Base-by-base conservation (phyloP, 169 alveolate genomes). In the Neospora caninum region DNA sequence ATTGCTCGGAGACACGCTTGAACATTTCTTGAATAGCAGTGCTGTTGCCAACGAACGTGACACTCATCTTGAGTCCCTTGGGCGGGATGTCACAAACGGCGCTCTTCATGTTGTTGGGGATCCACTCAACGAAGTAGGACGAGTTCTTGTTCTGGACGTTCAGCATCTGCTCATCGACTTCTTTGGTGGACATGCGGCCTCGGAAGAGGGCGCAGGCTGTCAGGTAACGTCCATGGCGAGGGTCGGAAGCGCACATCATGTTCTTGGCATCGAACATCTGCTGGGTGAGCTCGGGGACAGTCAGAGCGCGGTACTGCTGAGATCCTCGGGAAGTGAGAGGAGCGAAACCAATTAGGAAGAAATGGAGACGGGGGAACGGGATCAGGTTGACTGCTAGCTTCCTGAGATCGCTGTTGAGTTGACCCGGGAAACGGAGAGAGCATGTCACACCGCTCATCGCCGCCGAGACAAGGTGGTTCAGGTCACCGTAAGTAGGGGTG, bases 191-290 rank as follows among this genome's bases (percentile, higher is more conserved):
- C 99, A 99, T 99, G 97, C 99, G 98, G 92, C 99, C 99, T 96
- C 99, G 98, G 99, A 99, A 99, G 97, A 99, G 97, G 80, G 99
- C 99, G 91, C 99, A 98, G 53, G 99, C 99, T 91, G 99, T 99
- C 94, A 99, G 98, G 97, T 99, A 99, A 96, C 99, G 98, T 88
- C 99, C 99, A 97, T 99, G 99, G 96, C 99, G 98, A 91, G 99
- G 99, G 97, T 99, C 99, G 64, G 99, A 98, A 70, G 99, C 99
- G 98, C 99, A 99, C 99, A 99, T 99, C 99, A 99, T 99, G 98
- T 99, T 99, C 97, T 99, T 97, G 94, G 99, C 99, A 94, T 99
- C 99, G 97, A 99, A 99, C 99, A 99, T 98, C 96, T 99, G 99
- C 97, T 99, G 99, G 73, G 99, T 99, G 88, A 99, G 98, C 96